phyloP scores from a whole-genome alignment of 2,329 filamentous ascomycete species.

The Botrytis paeoniae region DNA sequence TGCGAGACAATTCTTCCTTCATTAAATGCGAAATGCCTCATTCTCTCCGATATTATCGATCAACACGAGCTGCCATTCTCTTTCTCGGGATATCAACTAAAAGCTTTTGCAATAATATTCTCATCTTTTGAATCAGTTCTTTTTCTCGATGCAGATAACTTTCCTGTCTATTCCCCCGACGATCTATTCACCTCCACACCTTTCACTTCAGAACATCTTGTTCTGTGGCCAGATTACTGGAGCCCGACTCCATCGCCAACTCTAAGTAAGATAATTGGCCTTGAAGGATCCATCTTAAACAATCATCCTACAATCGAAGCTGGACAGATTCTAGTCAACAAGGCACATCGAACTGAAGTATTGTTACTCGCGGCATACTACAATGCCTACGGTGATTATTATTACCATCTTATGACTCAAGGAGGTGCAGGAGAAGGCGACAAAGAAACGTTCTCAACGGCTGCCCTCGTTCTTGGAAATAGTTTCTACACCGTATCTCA shows the following conservation, averaged over 20 bases:
- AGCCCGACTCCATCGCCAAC: conserved; percentile 39
- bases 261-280: conserved; percentile 8
- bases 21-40: conserved; percentile 42
- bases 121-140: conserved; percentile 50
- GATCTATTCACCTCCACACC: conserved; percentile 43
- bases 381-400: conserved; percentile 43
- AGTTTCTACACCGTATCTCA: conserved; percentile 39
- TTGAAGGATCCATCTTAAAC: conserved; percentile 27
- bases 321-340: conserved; percentile 46
- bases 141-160: conserved; percentile 48
- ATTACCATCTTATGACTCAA: conserved; percentile 35
- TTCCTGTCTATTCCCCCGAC: conserved; percentile 44
- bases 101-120: conserved; percentile 47
- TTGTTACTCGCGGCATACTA: conserved; percentile 49
- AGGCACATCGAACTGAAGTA: conserved; percentile 41
- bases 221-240: conserved; percentile 50
- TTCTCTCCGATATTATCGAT: conserved; percentile 29
- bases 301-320: conserved; percentile 32
- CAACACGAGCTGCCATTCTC: conserved; percentile 34
- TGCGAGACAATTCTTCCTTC: conserved; percentile 42
- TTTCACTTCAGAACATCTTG: conserved; percentile 42
- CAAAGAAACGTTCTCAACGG: conserved; percentile 50
- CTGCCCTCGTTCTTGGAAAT: conserved; percentile 42
- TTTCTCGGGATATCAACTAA: conserved; percentile 35
- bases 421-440: conserved; percentile 49